These are phyloP conservation scores for Jamesozyma gamospora DNA, from an alignment of 805 yeast species.

Conservation along the genomic window DNA sequence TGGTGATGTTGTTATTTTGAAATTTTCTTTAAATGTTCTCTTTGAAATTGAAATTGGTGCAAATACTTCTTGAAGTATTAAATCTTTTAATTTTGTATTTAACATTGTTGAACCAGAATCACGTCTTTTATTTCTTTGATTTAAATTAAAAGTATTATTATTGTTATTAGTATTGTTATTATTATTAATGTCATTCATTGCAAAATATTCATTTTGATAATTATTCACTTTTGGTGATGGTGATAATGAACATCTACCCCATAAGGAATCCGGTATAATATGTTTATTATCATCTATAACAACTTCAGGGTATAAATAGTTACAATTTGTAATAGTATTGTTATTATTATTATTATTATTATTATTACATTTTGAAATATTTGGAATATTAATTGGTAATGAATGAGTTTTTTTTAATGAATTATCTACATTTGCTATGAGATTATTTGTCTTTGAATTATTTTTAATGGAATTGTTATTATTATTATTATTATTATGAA, in stretches of 20 bases:
- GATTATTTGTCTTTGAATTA: background rate
- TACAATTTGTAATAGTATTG: constrained; percentile 1
- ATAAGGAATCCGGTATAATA: constrained; percentile 74
- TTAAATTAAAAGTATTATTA: background rate
- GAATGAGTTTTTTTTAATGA: constrained; percentile 16
- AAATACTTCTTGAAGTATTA: constrained; percentile 65
- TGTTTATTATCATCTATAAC: constrained; percentile 84
- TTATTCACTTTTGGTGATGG: constrained; percentile 28
- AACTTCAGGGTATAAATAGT: constrained; percentile 54
- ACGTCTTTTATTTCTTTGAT: constrained; percentile 3
- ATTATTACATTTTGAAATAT: background rate
- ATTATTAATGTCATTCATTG: background rate
- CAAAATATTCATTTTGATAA: background rate
- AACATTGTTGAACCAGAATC: constrained; percentile 47
- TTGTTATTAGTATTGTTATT: background rate
- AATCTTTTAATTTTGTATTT: constrained; percentile 60
- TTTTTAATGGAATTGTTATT: background rate
- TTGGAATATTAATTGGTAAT: constrained; percentile 7
- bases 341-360: background rate
- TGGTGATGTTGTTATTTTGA: background rate
- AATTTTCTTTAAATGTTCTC: background rate
- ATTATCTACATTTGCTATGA: constrained; percentile 1
- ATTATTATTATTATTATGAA: constrained; percentile 7
- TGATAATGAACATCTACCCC: constrained; percentile 49
- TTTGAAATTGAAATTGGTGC: constrained; percentile 18